Conservation (phyloP, 2,329 filamentous ascomycete genomes). For the Talaromyces piceae region DNA sequence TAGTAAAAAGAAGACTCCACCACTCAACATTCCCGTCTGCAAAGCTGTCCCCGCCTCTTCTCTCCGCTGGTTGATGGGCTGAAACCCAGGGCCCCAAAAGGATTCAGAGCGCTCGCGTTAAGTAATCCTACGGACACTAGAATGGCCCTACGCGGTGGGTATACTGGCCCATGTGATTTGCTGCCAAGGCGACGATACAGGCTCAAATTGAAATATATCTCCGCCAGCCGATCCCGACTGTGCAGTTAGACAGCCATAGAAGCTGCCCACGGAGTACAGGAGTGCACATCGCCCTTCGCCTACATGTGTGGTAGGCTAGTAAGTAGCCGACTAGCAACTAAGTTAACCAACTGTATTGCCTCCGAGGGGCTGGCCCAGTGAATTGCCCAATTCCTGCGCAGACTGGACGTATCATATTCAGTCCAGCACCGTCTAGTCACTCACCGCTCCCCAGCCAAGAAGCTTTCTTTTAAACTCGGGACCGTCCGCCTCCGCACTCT, state of each 20-base stretch:
- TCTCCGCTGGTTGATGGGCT: too few relatives aligned
- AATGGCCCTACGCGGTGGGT: not conserved
- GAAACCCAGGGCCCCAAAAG: not conserved
- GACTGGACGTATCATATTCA: not conserved
- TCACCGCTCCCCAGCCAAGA: conserved; percentile 1
- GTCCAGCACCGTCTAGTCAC: not conserved
- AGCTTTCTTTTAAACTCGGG: not conserved
- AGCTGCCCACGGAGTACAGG: not conserved
- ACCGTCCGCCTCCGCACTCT: not conserved
- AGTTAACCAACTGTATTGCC: not conserved
- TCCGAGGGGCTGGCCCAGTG: not conserved
- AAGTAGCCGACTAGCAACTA: too few relatives aligned
- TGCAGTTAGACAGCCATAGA: not conserved
- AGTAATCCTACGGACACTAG: not conserved
- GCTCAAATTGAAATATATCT: not conserved
- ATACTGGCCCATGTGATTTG: not conserved
- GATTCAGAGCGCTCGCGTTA: not conserved
- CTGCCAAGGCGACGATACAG: not conserved
- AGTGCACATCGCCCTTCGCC: not conserved
- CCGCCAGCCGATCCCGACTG: not conserved
- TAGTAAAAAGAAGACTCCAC: too few relatives aligned
- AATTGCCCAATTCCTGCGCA: not conserved
- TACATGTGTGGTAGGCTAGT: too few relatives aligned
- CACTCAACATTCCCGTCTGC: too few relatives aligned
- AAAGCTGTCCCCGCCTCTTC: too few relatives aligned